A percentile compares a stretch with the other conserved stretches of the same genome.
Conservation (phyloP, 495 filamentous ascomycete species). For the Aspergillus panamensis region DNA sequence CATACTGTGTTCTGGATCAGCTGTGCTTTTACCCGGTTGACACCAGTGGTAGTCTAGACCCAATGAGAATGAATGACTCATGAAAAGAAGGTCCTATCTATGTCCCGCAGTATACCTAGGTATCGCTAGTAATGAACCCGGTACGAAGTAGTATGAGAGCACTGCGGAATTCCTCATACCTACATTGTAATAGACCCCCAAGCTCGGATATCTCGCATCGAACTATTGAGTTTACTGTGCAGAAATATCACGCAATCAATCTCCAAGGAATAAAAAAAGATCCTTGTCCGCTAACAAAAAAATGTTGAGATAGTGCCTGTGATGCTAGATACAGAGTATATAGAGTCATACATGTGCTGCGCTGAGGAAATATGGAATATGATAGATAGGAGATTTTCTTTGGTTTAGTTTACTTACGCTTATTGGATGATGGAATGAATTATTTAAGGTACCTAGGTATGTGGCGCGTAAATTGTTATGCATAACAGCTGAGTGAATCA, state of each 20-base stretch:
- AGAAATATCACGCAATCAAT: too few relatives aligned
- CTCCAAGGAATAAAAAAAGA: not conserved
- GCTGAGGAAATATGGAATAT: not conserved
- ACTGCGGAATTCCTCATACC: not conserved
- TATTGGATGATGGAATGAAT: too few relatives aligned
- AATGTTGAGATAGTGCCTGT: not conserved
- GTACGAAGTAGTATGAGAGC: not conserved
- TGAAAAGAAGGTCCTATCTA: not conserved
- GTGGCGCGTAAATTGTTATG: too few relatives aligned
- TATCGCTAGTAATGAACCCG: too few relatives aligned
- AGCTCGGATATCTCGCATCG: too few relatives aligned
- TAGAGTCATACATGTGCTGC: not conserved
- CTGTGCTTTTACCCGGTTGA: not conserved
- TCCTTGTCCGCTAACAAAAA: not conserved
- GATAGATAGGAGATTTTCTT: too few relatives aligned
- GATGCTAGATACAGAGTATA: constrained; percentile 5
- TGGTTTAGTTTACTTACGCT: too few relatives aligned
- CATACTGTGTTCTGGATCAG: not conserved
- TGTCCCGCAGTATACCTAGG: too few relatives aligned
- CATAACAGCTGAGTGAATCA: too few relatives aligned
- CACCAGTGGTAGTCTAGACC: constrained; percentile 6
- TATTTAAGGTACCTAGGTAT: too few relatives aligned
- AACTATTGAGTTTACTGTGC: too few relatives aligned
- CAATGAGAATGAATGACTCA: not conserved
- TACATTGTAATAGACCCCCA: too few relatives aligned